phyloP scores from a whole-genome alignment of 345 rosid species.

The Eucalyptus caleyi region DNA sequence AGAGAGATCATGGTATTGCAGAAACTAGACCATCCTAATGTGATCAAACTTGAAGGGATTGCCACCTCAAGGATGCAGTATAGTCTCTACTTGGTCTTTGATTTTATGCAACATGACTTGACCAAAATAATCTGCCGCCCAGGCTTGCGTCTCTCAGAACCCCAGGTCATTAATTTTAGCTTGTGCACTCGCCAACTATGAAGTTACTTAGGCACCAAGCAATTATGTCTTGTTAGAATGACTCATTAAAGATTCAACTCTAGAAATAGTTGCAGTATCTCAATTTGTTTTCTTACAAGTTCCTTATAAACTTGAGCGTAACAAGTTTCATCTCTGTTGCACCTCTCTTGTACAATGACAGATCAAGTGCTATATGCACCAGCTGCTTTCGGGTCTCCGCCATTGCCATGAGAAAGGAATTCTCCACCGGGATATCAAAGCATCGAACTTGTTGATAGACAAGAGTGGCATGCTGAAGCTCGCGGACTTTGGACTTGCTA shows the following conservation, averaged over 20 bases:
- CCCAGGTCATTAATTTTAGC: conserved; percentile 31
- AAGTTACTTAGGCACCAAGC: not conserved
- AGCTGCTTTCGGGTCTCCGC: conserved; percentile 64
- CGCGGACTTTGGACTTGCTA: conserved; percentile 81
- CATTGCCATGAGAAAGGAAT: conserved; percentile 86
- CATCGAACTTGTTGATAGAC: conserved; percentile 64
- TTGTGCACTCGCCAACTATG: not conserved
- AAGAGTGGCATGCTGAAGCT: conserved; percentile 61
- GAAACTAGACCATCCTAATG: conserved; percentile 68
- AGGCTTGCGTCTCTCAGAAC: conserved; percentile 52
- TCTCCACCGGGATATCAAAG: conserved; percentile 76
- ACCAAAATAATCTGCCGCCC: conserved; percentile 56
- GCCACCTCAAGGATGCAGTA: conserved; percentile 92
- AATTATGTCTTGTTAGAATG: not conserved
- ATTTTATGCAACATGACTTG: conserved; percentile 58
- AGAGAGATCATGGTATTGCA: conserved; percentile 71
- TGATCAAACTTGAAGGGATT: conserved; percentile 74
- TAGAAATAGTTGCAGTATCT: not conserved
- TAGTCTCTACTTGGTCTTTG: conserved; percentile 79
- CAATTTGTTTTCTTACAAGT: not conserved
- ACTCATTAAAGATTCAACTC: not conserved
- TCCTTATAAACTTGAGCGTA: not conserved
- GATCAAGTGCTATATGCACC: conserved; percentile 82
- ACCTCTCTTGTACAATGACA: not conserved
- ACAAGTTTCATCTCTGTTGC: not conserved